Evolutionary conservation across 176 grass and related monocot genomes (phyloP).

Genomic region (Bothriochloa decipiens): DNA sequence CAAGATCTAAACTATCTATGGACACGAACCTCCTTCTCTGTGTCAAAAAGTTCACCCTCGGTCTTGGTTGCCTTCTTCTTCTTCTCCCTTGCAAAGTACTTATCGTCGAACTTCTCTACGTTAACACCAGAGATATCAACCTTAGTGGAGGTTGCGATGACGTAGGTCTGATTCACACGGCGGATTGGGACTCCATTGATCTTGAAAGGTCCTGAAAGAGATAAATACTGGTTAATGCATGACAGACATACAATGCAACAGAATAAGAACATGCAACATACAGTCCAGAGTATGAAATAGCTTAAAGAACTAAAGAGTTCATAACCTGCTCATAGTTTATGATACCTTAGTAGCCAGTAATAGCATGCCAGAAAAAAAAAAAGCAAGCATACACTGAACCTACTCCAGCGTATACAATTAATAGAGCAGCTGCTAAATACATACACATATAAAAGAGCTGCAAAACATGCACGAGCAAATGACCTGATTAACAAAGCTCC

Average conservation of each 20-base stretch:
- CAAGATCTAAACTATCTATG: background rate
- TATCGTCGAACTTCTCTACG: conserved; percentile 75
- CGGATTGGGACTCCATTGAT: conserved; percentile 89
- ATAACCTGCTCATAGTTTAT: background rate
- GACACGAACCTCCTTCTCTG: conserved; percentile 69
- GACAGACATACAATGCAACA: background rate
- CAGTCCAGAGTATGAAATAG: background rate
- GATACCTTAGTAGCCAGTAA: background rate
- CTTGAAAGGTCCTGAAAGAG: conserved; percentile 84
- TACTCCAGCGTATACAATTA: background rate
- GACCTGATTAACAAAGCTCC: background rate
- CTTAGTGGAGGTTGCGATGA: conserved; percentile 87
- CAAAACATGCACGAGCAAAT: background rate
- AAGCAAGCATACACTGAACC: background rate
- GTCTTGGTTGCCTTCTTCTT: conserved; percentile 80
- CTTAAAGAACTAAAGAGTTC: background rate
- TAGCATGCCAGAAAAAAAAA: background rate
- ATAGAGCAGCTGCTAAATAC: background rate
- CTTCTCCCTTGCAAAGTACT: conserved; percentile 84
- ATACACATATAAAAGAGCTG: background rate
- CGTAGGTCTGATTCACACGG: conserved; percentile 79
- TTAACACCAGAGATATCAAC: conserved; percentile 78
- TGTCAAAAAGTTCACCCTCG: conserved; percentile 85
- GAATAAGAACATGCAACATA: background rate
- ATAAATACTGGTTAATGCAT: background rate